Percentiles rank a stretch among this genome's conserved stretches.
phyloP scores from a whole-genome alignment of 2,329 filamentous ascomycete genomes.

The Davidsoniella eucalypti region DNA sequence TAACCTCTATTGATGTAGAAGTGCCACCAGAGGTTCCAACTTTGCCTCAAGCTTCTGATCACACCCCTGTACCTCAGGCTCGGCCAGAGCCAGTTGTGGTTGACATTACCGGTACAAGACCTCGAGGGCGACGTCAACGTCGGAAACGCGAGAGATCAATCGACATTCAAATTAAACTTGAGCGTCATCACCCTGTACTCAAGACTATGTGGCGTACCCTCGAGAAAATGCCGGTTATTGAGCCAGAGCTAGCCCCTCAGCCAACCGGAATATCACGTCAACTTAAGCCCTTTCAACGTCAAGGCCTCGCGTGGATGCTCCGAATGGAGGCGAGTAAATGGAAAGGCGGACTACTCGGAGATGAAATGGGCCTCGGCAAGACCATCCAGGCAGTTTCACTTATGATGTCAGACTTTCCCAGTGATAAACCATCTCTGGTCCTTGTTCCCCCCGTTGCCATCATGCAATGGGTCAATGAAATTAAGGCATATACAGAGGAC shows the following conservation, averaged over 20 bases:
- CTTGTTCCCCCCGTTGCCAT: conserved; percentile 83
- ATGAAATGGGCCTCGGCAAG: conserved; percentile 98
- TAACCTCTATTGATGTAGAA: too few species aligned
- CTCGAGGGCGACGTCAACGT: too few species aligned
- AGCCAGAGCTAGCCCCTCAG: conserved; percentile 27
- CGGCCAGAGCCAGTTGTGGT: too few species aligned
- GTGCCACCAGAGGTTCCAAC: too few species aligned
- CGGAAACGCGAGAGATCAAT: background rate
- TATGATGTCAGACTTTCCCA: conserved; percentile 94
- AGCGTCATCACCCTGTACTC: conserved; percentile 56
- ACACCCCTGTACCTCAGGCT: too few species aligned
- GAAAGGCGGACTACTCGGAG: conserved; percentile 78
- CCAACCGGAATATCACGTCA: conserved; percentile 64
- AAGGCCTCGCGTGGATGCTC: conserved; percentile 89
- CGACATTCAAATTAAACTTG: background rate
- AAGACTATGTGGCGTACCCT: conserved; percentile 73
- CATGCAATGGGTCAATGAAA: conserved; percentile 87
- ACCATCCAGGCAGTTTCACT: conserved; percentile 96
- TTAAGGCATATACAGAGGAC: conserved; percentile 66
- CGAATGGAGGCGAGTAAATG: conserved; percentile 74
- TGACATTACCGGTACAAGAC: too few species aligned
- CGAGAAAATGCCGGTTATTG: conserved; percentile 49
- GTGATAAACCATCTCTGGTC: conserved; percentile 66
- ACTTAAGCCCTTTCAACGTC: conserved; percentile 84
- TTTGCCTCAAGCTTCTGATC: too few species aligned